Percentiles rank a stretch among this genome's conserved stretches.
These are phyloP conservation scores for Tricholoma terreum DNA, from an alignment of 768 basidiomycete species.

Conservation along the genomic window DNA sequence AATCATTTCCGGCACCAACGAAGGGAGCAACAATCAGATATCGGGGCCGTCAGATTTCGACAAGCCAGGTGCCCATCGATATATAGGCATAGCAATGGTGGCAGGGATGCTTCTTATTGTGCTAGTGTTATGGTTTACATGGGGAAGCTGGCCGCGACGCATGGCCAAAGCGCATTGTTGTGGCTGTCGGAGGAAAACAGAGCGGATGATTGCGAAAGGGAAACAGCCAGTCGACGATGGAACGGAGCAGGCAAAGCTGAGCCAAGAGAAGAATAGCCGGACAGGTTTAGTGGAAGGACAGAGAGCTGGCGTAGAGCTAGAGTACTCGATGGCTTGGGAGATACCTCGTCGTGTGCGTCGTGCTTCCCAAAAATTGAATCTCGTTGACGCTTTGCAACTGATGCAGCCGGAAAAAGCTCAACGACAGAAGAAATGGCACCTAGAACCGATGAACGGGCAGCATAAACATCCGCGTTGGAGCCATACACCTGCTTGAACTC, in stretches of 20 bases:
- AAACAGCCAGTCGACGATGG: background rate
- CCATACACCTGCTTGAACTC: background rate
- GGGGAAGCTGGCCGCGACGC: slow-evolving; percentile 33
- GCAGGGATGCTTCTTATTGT: slow-evolving; percentile 31
- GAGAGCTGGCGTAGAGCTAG: background rate
- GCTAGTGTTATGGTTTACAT: slow-evolving; percentile 35
- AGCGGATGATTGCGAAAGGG: background rate
- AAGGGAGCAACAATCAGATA: slow-evolving; percentile 11
- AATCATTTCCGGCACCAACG: slow-evolving; percentile 23
- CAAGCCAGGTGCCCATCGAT: slow-evolving; percentile 36
- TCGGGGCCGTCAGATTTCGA: slow-evolving; percentile 21
- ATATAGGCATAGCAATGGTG: slow-evolving; percentile 45
- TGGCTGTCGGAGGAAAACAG: background rate
- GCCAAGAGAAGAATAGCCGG: background rate
- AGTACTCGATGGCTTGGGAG: background rate
- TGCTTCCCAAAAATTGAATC: background rate
- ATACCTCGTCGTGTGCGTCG: background rate
- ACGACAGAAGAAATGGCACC: background rate
- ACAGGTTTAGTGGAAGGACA: background rate
- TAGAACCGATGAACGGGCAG: background rate
- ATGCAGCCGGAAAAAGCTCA: background rate
- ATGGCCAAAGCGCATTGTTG: slow-evolving; percentile 15
- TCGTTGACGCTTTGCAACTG: background rate
- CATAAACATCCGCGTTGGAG: background rate
- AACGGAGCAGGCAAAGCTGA: background rate